Base-by-base conservation (phyloP, 371 early-diverging fungal species). In the Lichtheimia ramosa region DNA sequence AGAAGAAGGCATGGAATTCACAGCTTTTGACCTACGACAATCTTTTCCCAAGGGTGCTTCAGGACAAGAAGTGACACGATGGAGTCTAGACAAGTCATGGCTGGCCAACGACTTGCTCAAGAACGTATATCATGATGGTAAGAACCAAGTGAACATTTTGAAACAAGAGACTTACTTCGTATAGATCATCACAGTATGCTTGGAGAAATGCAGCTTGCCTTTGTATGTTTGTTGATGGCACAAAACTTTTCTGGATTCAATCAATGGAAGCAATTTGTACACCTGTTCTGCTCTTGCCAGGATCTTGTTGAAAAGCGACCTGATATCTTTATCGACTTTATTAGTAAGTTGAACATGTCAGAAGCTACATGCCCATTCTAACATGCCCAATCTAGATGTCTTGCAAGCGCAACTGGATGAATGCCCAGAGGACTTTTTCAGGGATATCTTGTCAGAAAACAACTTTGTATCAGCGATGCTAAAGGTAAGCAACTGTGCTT, bases 1-100 rank as follows among this genome's bases (percentile, higher is more conserved):
- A 49, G 73, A 75, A 50, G 78, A 79, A 54, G 73, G 75, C 20
- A 72, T 75, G 64, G 73, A 74, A 18, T 92, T 93, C 56, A 83
- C 89, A 2, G 66, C 69, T 12, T 83, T 95, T 66, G 89, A 96
- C 65, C 68, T 96, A 43, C 83, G 89, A 40, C 81, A 83, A 21
- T 96, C 96, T 7, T 96, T 92, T 63, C 91, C 93, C 0, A 51
- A 66, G 10, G 87, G 88, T 7, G 90, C 94, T 2, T 70, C 87
- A 0, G 90, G 91, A 0, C 79, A 81, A 14, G 85, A 89, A 48
- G 64, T 90, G 0, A 93, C 93, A 21, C 82, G 83, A 52, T 94
- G 93, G 82, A 92, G 92, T 68, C 64, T 87, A 18, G 98, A 98
- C 81, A 96, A 96, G 73, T 89, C 90, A 43, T 96, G 91, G 88